These are phyloP conservation scores for Lodderomyces metapsilosis DNA, from an alignment of 1,139 yeast species.

Conservation along the genomic window DNA sequence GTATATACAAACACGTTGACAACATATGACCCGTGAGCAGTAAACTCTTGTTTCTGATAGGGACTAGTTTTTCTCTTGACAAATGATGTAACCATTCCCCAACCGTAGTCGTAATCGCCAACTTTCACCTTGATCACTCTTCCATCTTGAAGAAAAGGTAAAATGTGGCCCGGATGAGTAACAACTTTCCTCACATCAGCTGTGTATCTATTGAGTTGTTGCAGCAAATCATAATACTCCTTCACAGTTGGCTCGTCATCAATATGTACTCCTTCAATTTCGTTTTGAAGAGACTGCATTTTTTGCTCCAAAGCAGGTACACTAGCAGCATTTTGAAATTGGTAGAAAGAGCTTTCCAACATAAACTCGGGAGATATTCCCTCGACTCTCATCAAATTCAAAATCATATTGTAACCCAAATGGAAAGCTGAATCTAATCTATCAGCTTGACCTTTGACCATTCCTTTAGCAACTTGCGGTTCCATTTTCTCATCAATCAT, in stretches of 20 bases:
- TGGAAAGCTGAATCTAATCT: conserved; percentile 95
- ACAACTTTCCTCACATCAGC: conserved; percentile 80
- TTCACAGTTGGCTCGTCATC: conserved; percentile 74
- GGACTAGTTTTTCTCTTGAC: conserved; percentile 57
- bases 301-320: conserved; percentile 81
- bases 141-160: conserved; percentile 86
- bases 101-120: conserved; percentile 71
- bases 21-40: conserved; percentile 85
- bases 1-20: conserved; percentile 81
- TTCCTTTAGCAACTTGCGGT: conserved; percentile 97
- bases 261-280: conserved; percentile 49
- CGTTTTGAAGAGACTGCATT: conserved; percentile 50
- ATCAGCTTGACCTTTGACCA: conserved; percentile 99
- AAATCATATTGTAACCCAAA: conserved; percentile 93
- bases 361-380: conserved; percentile 97
- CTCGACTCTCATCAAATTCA: conserved; percentile 93
- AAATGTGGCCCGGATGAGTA: conserved; percentile 87
- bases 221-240: conserved; percentile 79
- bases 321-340: conserved; percentile 88
- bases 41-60: conserved; percentile 35
- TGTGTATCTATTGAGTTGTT: conserved; percentile 67
- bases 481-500: conserved; percentile 99
- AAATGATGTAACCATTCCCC: conserved; percentile 88
- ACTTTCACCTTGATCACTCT: conserved; percentile 71
- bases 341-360: conserved; percentile 92